Evolutionary conservation across 345 rosid genomes (phyloP).

Genomic region (Syzygium grande): DNA sequence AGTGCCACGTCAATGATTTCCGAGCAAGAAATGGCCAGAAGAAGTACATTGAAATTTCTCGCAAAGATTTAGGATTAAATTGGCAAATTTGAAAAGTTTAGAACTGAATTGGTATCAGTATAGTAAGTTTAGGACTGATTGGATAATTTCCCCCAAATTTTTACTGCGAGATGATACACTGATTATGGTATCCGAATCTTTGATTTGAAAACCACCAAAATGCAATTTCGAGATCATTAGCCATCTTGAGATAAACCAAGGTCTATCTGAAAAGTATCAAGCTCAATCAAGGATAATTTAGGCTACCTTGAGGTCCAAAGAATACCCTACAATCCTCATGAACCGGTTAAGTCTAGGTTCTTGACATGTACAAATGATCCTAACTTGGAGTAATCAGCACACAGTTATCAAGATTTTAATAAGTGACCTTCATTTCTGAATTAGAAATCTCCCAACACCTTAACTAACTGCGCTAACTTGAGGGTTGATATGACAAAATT

Average conservation of each 20-base stretch:
- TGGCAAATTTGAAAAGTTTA: rapidly evolving
- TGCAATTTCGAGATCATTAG: not conserved
- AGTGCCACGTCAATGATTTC: rapidly evolving
- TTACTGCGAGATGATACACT: not conserved
- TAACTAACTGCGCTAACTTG: not conserved
- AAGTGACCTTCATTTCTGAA: not conserved
- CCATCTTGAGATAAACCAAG: not conserved
- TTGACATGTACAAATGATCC: rapidly evolving
- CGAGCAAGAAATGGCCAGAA: rapidly evolving
- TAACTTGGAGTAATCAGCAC: not conserved
- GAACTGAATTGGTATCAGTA: rapidly evolving
- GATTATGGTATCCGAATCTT: not conserved
- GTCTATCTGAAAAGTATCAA: not conserved
- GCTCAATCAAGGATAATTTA: not conserved
- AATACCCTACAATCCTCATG: not conserved
- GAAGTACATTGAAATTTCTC: not conserved
- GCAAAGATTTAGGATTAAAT: rapidly evolving
- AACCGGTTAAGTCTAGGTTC: not conserved
- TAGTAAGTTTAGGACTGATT: rapidly evolving
- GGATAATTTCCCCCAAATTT: not conserved
- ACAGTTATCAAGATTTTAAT: rapidly evolving
- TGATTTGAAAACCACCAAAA: not conserved
- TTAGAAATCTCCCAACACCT: not conserved
- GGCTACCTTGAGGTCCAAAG: not conserved
- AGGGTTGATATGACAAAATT: not conserved